Evolutionary conservation across 2,329 filamentous ascomycete species (phyloP).

Genomic region (Phialophora tarda): DNA sequence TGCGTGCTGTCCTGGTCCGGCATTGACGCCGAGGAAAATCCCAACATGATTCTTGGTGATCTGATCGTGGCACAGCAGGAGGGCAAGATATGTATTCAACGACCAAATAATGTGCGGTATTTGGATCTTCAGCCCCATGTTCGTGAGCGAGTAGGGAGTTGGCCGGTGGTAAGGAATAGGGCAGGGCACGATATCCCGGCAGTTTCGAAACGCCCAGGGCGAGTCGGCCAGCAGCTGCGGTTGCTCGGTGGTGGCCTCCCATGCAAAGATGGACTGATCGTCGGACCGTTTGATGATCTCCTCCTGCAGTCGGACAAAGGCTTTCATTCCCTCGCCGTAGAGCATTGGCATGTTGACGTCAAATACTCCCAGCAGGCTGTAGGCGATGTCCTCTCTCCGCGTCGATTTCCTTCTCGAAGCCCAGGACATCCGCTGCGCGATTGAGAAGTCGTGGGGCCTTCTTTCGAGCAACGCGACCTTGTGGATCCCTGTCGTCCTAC

Average conservation of each 20-base stretch:
- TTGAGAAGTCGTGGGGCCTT: constrained; percentile 9
- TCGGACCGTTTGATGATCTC: constrained; percentile 36
- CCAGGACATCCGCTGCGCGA: constrained; percentile 40
- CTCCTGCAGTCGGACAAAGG: constrained; percentile 38
- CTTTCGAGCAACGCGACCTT: constrained; percentile 32
- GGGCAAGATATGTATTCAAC: constrained; percentile 8
- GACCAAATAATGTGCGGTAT: constrained; percentile 12
- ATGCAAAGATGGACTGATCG: constrained; percentile 38
- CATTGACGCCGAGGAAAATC: constrained; percentile 1
- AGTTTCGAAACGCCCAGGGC: constrained; percentile 1
- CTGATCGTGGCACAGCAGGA: neutral
- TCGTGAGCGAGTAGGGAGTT: constrained; percentile 7
- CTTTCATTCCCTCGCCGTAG: constrained; percentile 39
- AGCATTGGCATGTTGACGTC: constrained; percentile 39
- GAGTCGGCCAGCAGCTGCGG: constrained; percentile 1
- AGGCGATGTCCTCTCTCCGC: constrained; percentile 36
- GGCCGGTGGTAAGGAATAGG: neutral
- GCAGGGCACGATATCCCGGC: neutral
- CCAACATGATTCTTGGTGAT: constrained; percentile 2
- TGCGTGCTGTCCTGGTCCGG: neutral
- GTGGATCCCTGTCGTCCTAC: constrained; percentile 43
- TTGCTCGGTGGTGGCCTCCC: constrained; percentile 13
- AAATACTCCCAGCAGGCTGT: constrained; percentile 39
- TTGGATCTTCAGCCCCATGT: constrained; percentile 6
- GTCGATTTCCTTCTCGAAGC: constrained; percentile 32